These are phyloP conservation scores for Candida ficus DNA, from an alignment of 805 yeast species.

Conservation along the genomic window DNA sequence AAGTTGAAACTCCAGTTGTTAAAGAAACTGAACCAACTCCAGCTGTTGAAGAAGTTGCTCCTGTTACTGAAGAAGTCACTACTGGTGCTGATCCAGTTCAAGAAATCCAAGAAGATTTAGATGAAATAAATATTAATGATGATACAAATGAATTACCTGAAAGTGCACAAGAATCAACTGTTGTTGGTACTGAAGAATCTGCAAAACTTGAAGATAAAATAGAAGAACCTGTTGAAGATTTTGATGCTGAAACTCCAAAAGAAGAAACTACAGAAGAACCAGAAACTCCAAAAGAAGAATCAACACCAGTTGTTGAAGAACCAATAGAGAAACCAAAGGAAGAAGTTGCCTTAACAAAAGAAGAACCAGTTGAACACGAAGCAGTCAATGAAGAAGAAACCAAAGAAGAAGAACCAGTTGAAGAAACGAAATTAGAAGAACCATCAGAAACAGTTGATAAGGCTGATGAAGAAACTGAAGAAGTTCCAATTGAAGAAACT, in stretches of 20 bases:
- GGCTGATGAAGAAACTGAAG: conserved; percentile 12
- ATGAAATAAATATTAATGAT: conserved; percentile 7
- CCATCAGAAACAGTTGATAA: conserved; percentile 1
- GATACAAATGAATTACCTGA: conserved; percentile 6
- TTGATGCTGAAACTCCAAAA: not conserved
- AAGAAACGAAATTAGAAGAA: not conserved
- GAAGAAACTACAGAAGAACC: conserved; percentile 1
- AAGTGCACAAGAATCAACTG: conserved; percentile 2
- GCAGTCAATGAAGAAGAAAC: not conserved
- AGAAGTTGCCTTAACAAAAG: not conserved
- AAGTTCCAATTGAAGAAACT: conserved; percentile 12
- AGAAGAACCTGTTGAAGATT: not conserved
- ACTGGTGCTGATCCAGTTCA: conserved; percentile 1
- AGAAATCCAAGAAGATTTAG: conserved; percentile 13
- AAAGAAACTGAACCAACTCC: not conserved
- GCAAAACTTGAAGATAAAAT: not conserved
- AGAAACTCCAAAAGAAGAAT: not conserved
- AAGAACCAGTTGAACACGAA: conserved; percentile 1
- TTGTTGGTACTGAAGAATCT: not conserved
- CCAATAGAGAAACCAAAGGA: conserved; percentile 4
- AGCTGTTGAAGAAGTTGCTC: conserved; percentile 1
- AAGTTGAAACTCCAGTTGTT: conserved; percentile 9
- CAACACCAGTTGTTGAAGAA: not conserved
- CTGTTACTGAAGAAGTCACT: conserved; percentile 6
- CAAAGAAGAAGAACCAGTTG: conserved; percentile 9